Conservation (phyloP, 2,329 filamentous ascomycete species). For the Scedosporium minutisporum region DNA sequence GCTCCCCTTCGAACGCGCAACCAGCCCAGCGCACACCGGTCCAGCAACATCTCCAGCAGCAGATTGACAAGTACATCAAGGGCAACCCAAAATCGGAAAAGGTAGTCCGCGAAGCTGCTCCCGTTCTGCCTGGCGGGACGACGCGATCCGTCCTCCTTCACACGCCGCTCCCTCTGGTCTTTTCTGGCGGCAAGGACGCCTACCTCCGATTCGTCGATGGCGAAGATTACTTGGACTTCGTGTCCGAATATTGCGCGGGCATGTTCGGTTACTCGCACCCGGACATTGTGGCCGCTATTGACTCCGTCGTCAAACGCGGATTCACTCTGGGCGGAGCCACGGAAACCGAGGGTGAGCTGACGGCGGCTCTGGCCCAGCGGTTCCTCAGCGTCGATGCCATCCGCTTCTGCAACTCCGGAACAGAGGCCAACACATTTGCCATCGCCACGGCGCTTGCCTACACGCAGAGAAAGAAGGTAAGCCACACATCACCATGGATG, state of each 20-base stretch:
- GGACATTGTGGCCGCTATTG: conserved; percentile 38
- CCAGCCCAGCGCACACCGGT: too few species aligned
- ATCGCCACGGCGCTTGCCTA: conserved; percentile 42
- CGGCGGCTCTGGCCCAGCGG: conserved; percentile 38
- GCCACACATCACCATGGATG: too few species aligned
- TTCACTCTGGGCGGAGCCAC: conserved; percentile 33
- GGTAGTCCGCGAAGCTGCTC: too few species aligned
- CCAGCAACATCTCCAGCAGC: too few species aligned
- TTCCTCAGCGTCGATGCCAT: conserved; percentile 44
- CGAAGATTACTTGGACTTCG: conserved; percentile 43
- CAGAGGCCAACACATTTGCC: conserved; percentile 54
- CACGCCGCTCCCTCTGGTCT: not conserved
- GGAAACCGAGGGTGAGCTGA: conserved; percentile 28
- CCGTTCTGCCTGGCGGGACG: too few species aligned
- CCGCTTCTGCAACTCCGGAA: conserved; percentile 56
- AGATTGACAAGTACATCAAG: too few species aligned
- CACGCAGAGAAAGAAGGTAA: conserved; percentile 21
- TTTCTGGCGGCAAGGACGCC: conserved; percentile 7
- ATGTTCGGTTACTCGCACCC: conserved; percentile 57
- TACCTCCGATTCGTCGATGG: conserved; percentile 30
- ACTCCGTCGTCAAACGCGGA: conserved; percentile 34
- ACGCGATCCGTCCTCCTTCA: too few species aligned
- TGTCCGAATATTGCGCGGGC: conserved; percentile 55
- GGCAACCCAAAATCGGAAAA: too few species aligned
- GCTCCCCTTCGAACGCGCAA: too few species aligned